phyloP scores from a whole-genome alignment of 139 green algal genomes.

The Chlamydomonas sp. region DNA sequence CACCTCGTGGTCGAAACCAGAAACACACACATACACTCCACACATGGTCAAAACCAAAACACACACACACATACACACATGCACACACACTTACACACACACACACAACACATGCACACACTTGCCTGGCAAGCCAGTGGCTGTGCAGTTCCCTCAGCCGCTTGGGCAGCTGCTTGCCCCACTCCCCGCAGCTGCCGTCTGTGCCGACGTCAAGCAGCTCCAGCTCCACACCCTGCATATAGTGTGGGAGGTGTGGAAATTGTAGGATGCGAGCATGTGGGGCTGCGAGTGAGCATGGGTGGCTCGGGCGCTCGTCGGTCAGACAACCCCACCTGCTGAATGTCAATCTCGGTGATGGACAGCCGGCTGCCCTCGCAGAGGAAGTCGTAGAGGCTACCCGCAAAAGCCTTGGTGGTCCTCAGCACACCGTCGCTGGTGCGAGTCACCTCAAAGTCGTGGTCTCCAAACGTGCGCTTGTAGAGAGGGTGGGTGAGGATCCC shows the following conservation, averaged over 20 bases:
- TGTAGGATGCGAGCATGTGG: too few relatives aligned
- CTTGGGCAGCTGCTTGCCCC: constrained; percentile 31
- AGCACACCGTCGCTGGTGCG: constrained; percentile 15
- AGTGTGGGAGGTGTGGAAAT: too few relatives aligned
- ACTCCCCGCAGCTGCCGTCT: constrained; percentile 16
- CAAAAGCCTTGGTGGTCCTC: constrained; percentile 16
- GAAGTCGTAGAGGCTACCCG: constrained; percentile 8
- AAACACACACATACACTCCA: too few relatives aligned
- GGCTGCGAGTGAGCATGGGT: too few relatives aligned
- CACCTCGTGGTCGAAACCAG: too few relatives aligned
- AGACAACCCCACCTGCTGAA: too few relatives aligned
- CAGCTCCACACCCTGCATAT: constrained; percentile 14
- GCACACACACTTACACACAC: too few relatives aligned
- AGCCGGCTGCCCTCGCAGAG: background rate
- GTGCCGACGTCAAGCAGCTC: constrained; percentile 34
- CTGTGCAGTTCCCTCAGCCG: constrained; percentile 37
- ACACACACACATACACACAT: too few relatives aligned
- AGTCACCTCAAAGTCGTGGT: constrained; percentile 39
- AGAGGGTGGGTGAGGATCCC: constrained; percentile 38
- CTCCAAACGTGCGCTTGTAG: constrained; percentile 42
- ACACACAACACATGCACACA: too few relatives aligned
- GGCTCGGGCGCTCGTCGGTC: too few relatives aligned
- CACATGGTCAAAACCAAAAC: too few relatives aligned
- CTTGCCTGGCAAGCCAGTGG: constrained; percentile 44
- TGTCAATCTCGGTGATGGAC: background rate